A percentile compares a stretch with the other conserved stretches of the same genome.
phyloP scores from a whole-genome alignment of 2,329 filamentous ascomycete genomes.

The Diaporthe capsici region DNA sequence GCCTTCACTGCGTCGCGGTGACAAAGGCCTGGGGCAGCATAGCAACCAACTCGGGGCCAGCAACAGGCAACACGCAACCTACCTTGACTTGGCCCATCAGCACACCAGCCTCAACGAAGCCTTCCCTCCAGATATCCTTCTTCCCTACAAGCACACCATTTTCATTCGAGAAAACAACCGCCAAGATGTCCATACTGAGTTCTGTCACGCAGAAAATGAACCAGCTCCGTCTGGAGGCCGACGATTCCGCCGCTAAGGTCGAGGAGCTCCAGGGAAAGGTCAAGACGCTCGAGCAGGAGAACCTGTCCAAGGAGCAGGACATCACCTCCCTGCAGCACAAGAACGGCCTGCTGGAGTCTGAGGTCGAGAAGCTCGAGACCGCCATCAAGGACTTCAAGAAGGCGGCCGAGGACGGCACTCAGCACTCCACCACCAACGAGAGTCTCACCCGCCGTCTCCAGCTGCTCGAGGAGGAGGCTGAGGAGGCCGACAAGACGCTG shows the following conservation, averaged over 20 bases:
- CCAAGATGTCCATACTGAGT: constrained; percentile 46
- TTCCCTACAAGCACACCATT: neutral
- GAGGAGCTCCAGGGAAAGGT: constrained; percentile 91
- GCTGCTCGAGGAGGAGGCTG: constrained; percentile 97
- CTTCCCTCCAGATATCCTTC: neutral
- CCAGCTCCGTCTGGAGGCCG: constrained; percentile 92
- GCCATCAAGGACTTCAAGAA: constrained; percentile 90
- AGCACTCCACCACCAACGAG: constrained; percentile 92
- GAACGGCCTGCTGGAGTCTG: constrained; percentile 89
- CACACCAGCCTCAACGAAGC: neutral
- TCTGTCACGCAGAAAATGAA: constrained; percentile 83
- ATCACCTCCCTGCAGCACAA: constrained; percentile 97
- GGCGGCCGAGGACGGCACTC: constrained; percentile 83
- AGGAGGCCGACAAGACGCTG: constrained; percentile 95
- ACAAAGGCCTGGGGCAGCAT: constrained; percentile 21
- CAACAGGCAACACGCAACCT: constrained; percentile 5
- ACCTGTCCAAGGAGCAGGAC: constrained; percentile 96
- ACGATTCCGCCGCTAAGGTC: constrained; percentile 83
- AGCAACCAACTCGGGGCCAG: constrained; percentile 8
- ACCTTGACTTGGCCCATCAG: constrained; percentile 2
- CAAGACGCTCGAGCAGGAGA: constrained; percentile 95
- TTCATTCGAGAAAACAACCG: constrained; percentile 11
- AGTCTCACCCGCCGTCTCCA: constrained; percentile 91
- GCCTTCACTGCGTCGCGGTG: constrained; percentile 8
- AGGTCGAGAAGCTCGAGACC: constrained; percentile 93